A percentile compares a stretch with the other conserved stretches of the same genome.
Conservation (phyloP, 1,284 basidiomycete genomes). For the Volvariella volvacea region DNA sequence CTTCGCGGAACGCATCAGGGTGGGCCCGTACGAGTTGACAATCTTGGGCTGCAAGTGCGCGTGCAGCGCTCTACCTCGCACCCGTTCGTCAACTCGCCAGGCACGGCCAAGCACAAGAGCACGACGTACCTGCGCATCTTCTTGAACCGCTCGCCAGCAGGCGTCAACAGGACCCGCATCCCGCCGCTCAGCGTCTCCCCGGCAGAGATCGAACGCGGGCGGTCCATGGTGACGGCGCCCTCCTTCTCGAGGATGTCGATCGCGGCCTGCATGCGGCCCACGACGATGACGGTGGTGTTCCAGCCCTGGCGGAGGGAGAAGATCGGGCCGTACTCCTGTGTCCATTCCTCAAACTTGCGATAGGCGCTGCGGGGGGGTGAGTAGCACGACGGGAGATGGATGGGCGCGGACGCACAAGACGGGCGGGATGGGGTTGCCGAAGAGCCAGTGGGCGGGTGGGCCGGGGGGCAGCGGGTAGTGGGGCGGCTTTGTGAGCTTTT, state of each 20-base stretch:
- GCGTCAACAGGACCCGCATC: constrained; percentile 36
- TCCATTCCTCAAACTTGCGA: constrained; percentile 40
- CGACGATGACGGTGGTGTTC: constrained; percentile 28
- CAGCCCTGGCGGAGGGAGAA: constrained; percentile 35
- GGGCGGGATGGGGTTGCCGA: constrained; percentile 28
- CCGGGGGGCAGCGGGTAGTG: constrained; percentile 27
- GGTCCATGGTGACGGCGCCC: constrained; percentile 38
- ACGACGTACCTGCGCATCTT: constrained; percentile 34
- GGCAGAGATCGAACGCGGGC: constrained; percentile 41
- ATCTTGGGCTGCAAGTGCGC: constrained; percentile 43
- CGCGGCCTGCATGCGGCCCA: constrained; percentile 37
- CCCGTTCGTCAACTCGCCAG: not conserved
- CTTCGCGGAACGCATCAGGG: constrained; percentile 39
- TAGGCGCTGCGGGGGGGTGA: constrained; percentile 25
- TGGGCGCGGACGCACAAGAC: constrained; percentile 25
- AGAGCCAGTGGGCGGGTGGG: constrained; percentile 26
- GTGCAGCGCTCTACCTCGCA: constrained; percentile 39
- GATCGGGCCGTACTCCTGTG: constrained; percentile 37
- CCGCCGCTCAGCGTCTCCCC: constrained; percentile 42
- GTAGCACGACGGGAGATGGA: not conserved
- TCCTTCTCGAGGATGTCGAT: constrained; percentile 51
- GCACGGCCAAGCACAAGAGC: not conserved
- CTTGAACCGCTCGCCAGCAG: constrained; percentile 36
- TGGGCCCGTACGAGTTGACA: constrained; percentile 37
- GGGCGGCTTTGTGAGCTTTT: constrained; percentile 12